A percentile compares a stretch with the other conserved stretches of the same genome.
phyloP scores from a whole-genome alignment of 139 green algal genomes.

The Desmodesmus armatus region DNA sequence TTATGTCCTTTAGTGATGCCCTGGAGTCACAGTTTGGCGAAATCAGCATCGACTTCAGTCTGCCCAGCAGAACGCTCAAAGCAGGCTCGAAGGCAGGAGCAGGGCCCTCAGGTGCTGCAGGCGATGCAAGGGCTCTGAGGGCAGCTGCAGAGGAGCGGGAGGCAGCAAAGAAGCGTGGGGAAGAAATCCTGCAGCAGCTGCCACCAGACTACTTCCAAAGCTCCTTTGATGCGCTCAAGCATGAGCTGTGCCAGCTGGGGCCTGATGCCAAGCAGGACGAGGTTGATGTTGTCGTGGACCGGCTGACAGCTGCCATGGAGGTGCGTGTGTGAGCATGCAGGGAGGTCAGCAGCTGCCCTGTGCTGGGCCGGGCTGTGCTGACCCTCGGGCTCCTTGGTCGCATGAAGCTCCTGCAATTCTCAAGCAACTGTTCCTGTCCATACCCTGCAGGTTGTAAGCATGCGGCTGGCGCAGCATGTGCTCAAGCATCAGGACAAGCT shows the following conservation, averaged over 20 bases:
- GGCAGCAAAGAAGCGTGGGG: background rate
- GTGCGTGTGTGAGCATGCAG: too few species aligned
- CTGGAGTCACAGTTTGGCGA: constrained; percentile 5
- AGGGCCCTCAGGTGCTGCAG: too few species aligned
- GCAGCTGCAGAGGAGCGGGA: background rate
- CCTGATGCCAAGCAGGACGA: constrained; percentile 55
- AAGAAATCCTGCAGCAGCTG: constrained; percentile 23
- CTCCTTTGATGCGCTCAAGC: constrained; percentile 59
- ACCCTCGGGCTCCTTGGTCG: background rate
- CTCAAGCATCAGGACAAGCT: constrained; percentile 69
- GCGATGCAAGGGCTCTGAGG: too few species aligned
- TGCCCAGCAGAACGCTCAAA: background rate
- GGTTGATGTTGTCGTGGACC: constrained; percentile 67
- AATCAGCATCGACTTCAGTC: background rate
- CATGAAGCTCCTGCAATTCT: background rate
- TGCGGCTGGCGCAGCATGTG: constrained; percentile 62
- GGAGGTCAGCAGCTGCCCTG: background rate
- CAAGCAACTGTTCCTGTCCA: background rate
- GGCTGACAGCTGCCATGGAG: constrained; percentile 62
- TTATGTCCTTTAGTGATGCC: constrained; percentile 40
- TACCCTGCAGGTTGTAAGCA: constrained; percentile 59
- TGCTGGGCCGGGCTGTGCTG: background rate
- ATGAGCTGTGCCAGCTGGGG: constrained; percentile 58
- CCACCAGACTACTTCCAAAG: constrained; percentile 58
- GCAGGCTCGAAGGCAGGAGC: background rate